A percentile compares a stretch with the other conserved stretches of the same genome.
Conservation (phyloP, 2,329 filamentous ascomycete genomes). For the Achaetomium macrosporum region DNA sequence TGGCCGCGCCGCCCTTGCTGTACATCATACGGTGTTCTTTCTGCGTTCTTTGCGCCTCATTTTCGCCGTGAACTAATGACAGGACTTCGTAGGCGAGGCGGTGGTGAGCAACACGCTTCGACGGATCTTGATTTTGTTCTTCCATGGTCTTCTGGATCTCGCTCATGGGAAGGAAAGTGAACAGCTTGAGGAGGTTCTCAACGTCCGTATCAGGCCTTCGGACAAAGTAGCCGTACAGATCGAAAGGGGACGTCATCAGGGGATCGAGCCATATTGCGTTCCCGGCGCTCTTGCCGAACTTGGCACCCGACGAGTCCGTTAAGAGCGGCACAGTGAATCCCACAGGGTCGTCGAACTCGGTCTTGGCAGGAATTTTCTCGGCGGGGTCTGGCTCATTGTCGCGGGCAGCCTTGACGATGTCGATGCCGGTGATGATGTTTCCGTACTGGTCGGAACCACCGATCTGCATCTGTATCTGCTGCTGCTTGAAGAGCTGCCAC, state of each 20-base stretch:
- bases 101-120: conserved; percentile 75
- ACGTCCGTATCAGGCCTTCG: conserved; percentile 76
- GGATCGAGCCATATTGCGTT: conserved; percentile 91
- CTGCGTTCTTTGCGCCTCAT: conserved; percentile 58
- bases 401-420: conserved; percentile 72
- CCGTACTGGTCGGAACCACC: conserved; percentile 95
- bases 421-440: conserved; percentile 87
- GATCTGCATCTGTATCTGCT: conserved; percentile 74
- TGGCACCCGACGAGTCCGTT: conserved; percentile 76
- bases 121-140: conserved; percentile 60
- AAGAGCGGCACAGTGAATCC: conserved; percentile 89
- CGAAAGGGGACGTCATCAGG: conserved; percentile 73
- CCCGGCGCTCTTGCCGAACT: conserved; percentile 91
- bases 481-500: conserved; percentile 72
- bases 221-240: conserved; percentile 88
- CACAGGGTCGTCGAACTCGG: conserved; percentile 54
- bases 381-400: conserved; percentile 46
- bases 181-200: conserved; percentile 74
- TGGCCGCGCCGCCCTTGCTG: conserved; percentile 24
- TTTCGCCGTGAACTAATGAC: conserved; percentile 66
- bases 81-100: conserved; percentile 76
- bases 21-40: conserved; percentile 48
- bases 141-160: conserved; percentile 64
- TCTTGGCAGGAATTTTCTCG: conserved; percentile 33
- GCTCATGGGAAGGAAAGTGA: conserved; percentile 76